These are phyloP conservation scores for Haplosporangium sp. DNA, from an alignment of 371 early-diverging fungal genomes.

Conservation along the genomic window DNA sequence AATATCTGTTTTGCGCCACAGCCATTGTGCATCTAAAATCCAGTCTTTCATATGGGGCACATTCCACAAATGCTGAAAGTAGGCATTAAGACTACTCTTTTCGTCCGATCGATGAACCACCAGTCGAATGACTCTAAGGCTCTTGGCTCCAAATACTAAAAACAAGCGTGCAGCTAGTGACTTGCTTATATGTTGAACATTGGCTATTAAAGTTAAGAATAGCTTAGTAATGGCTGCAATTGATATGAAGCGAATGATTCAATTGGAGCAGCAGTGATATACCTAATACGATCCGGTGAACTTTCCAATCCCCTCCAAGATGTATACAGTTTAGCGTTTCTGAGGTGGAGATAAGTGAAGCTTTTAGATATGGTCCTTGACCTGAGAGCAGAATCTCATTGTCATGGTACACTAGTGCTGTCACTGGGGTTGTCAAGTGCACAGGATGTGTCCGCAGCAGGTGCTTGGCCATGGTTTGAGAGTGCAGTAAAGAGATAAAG, in stretches of 20 bases:
- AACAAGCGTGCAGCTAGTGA: slow-evolving; percentile 31
- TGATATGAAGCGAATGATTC: not conserved
- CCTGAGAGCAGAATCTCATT: slow-evolving; percentile 67
- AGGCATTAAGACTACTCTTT: not conserved
- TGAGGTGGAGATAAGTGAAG: slow-evolving; percentile 63
- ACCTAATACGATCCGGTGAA: slow-evolving; percentile 71
- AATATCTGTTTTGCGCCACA: slow-evolving; percentile 54
- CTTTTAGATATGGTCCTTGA: slow-evolving; percentile 71
- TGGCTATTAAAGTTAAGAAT: slow-evolving; percentile 14
- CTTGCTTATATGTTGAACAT: slow-evolving; percentile 19
- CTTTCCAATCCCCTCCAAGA: slow-evolving; percentile 61
- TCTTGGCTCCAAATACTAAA: slow-evolving; percentile 55
- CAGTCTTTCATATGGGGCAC: slow-evolving; percentile 67
- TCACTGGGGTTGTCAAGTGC: slow-evolving; percentile 59
- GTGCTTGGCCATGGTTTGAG: slow-evolving; percentile 13
- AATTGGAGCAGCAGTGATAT: slow-evolving; percentile 8
- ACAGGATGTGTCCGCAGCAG: slow-evolving; percentile 31
- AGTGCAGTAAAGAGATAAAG: not conserved
- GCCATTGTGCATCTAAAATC: slow-evolving; percentile 81
- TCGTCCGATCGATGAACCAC: slow-evolving; percentile 9
- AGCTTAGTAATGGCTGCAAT: too few species aligned
- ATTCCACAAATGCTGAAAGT: slow-evolving; percentile 32
- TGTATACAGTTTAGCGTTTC: slow-evolving; percentile 55
- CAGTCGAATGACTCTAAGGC: slow-evolving; percentile 30
- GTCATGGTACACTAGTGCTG: slow-evolving; percentile 66